Conservation (phyloP, 345 rosid species). For the Melaleuca alternifolia region DNA sequence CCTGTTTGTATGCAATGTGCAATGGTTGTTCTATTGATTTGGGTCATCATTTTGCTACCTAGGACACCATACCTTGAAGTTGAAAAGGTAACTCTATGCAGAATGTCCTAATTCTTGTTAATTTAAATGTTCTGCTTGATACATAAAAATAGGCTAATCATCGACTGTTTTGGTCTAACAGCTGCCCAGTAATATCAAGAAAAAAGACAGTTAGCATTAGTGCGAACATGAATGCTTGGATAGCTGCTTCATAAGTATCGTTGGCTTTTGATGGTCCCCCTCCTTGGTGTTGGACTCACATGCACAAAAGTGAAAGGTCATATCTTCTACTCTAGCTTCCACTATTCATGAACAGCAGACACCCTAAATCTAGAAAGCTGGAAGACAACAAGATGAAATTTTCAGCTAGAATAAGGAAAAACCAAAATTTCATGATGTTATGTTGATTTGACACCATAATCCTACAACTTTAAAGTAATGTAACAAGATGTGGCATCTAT, state of each 20-base stretch:
- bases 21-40: not conserved
- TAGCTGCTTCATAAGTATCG: not conserved
- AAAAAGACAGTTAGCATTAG: not conserved
- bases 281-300: not conserved
- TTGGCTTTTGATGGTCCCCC: not conserved
- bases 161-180: not conserved
- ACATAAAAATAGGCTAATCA: not conserved
- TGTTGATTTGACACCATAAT: not conserved
- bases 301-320: not conserved
- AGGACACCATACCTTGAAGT: not conserved
- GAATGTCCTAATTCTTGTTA: not conserved
- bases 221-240: not conserved
- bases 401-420: not conserved
- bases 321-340: too few species aligned
- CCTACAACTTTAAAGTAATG: not conserved
- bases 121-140: not conserved
- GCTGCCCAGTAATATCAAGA: not conserved
- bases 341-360: not conserved
- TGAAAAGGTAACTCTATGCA: not conserved
- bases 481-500: not conserved
- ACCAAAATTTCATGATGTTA: not conserved
- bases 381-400: not conserved
- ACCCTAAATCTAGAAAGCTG: not conserved
- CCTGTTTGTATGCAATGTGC: not conserved
- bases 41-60: not conserved